A percentile compares a stretch with the other conserved stretches of the same genome.
Evolutionary conservation across 2,329 filamentous ascomycete genomes (phyloP).

Genomic region (Bipolaris zeicola): DNA sequence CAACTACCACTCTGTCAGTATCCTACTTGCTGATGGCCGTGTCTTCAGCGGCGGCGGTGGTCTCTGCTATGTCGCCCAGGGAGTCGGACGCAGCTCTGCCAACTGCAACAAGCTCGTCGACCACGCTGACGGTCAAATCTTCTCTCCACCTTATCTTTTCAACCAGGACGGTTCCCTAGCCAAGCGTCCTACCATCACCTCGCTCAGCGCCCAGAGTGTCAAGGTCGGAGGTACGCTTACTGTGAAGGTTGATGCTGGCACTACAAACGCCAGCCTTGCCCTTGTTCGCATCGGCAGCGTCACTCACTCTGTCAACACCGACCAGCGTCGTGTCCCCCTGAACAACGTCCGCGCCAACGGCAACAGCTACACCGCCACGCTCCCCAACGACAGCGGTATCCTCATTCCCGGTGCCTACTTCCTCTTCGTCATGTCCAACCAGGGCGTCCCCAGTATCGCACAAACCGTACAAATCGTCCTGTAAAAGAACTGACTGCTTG

Average conservation of each 20-base stretch:
- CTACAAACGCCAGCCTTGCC: constrained; percentile 16
- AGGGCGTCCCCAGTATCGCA: constrained; percentile 31
- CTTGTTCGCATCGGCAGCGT: constrained; percentile 35
- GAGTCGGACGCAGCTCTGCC: constrained; percentile 23
- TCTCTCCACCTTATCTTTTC: constrained; percentile 38
- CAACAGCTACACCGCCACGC: constrained; percentile 18
- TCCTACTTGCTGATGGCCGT: constrained; percentile 31
- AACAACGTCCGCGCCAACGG: constrained; percentile 14
- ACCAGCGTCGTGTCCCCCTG: constrained; percentile 33
- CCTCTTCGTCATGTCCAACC: constrained; percentile 26
- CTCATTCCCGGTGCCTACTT: constrained; percentile 35
- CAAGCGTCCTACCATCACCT: constrained; percentile 24
- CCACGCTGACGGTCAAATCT: constrained; percentile 36
- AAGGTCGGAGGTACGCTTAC: constrained; percentile 26
- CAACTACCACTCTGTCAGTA: constrained; percentile 34
- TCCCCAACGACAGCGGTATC: constrained; percentile 30
- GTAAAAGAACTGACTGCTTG: too few relatives aligned
- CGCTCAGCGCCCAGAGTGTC: constrained; percentile 19
- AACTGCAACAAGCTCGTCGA: constrained; percentile 38
- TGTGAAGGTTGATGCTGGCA: constrained; percentile 15
- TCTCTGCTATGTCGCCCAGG: constrained; percentile 26
- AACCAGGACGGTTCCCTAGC: constrained; percentile 28
- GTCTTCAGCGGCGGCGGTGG: constrained; percentile 36
- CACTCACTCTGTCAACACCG: constrained; percentile 39
- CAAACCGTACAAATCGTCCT: constrained; percentile 27